phyloP scores from a whole-genome alignment of 2,329 filamentous ascomycete species.

The Macrophomina pseudophaseolina region DNA sequence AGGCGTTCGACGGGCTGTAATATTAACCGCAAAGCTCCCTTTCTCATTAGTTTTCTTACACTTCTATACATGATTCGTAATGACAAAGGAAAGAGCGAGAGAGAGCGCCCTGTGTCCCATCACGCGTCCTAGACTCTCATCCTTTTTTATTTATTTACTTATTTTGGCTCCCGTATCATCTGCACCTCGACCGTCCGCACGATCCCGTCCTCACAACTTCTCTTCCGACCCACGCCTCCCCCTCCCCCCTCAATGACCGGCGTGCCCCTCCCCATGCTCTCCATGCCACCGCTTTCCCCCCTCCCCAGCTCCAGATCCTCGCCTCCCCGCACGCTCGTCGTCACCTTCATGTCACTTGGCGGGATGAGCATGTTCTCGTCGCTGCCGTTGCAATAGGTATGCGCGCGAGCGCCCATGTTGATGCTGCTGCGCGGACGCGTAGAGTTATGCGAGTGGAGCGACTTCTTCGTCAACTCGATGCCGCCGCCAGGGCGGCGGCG shows the following conservation, averaged over 20 bases:
- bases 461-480: conserved; percentile 14
- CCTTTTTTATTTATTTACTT: no score
- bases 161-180: conserved; percentile 19
- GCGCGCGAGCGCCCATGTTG: neutral
- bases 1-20: conserved; percentile 34
- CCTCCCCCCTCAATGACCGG: neutral
- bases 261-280: neutral
- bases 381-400: neutral
- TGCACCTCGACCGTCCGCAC: conserved; percentile 20
- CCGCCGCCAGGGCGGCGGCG: neutral
- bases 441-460: neutral
- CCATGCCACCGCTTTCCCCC: neutral
- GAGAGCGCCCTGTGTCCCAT: no score
- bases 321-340: neutral
- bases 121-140: no score
- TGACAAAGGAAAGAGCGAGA: neutral
- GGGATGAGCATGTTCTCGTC: conserved; percentile 21
- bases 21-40: neutral
- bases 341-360: neutral
- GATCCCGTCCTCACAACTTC: conserved; percentile 15
- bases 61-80: no score
- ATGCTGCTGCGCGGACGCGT: neutral
- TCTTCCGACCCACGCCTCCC: neutral
- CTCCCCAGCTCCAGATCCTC: neutral
- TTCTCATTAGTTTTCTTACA: no score